phyloP scores from a whole-genome alignment of 2,329 filamentous ascomycete species.

The Dactylellina drechsleri region DNA sequence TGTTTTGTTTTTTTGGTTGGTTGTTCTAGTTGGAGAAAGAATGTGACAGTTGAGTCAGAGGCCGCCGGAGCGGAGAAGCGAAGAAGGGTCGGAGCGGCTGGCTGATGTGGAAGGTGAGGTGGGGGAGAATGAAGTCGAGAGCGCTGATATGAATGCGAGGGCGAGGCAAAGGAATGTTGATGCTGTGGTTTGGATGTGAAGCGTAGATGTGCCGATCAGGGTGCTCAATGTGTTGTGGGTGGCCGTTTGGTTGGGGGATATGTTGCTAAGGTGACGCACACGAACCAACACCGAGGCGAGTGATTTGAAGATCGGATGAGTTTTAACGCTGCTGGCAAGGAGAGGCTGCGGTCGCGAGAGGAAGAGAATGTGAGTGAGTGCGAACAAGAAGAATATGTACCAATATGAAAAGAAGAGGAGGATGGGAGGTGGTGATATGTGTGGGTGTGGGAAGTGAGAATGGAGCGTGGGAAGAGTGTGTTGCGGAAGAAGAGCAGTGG shows the following conservation, averaged over 20 bases:
- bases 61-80: constrained; percentile 28
- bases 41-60: constrained; percentile 22
- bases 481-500: constrained; percentile 57
- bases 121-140: constrained; percentile 31
- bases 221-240: constrained; percentile 17
- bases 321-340: constrained; percentile 55
- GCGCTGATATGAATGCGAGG: constrained; percentile 16
- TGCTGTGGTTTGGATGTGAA: background rate
- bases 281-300: background rate
- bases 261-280: constrained; percentile 33
- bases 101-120: constrained; percentile 4
- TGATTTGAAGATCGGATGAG: constrained; percentile 57
- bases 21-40: constrained; percentile 38
- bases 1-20: constrained; percentile 9
- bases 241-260: constrained; percentile 26
- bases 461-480: constrained; percentile 62
- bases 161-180: constrained; percentile 54
- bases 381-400: constrained; percentile 58
- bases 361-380: constrained; percentile 54
- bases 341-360: constrained; percentile 55
- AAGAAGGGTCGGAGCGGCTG: constrained; percentile 11
- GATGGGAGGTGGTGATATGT: constrained; percentile 56
- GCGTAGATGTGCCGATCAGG: constrained; percentile 14
- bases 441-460: constrained; percentile 61
- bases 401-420: constrained; percentile 63